Evolutionary conservation across 176 grass and related monocot genomes (phyloP), one percentile per base, ranked within the genome.

Genomic region (Ensete glaucum): DNA sequence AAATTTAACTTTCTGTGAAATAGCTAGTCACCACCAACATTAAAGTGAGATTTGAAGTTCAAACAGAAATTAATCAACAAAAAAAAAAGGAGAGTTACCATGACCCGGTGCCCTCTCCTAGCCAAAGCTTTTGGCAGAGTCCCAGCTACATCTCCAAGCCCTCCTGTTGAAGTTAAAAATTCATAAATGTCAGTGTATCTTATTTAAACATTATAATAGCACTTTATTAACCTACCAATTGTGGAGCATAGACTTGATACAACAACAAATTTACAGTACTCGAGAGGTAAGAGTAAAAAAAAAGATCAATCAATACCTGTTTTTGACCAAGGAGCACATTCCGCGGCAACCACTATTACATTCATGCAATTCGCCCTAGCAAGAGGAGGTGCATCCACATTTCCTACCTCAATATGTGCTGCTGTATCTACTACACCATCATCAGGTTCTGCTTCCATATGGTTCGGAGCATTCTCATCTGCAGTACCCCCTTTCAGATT

Each of bases 71-170:
- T 34, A 34, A 34, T 34, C 29, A 0, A 43, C 4, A 43, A 43
- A 43, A 43, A 23, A 23, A 6, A 43, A 43, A 5, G 34, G 34
- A 51, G 9, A 64, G 53, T 23, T 89, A 92, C 93, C 90, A 97
- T 97, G 48, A 97, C 93, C 58, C 93, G 85, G 69, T 97, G 93
- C 16, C 93, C 90, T 83, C 93, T 88, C 70, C 90, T 92, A 4
- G 93, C 93, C 85, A 97, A 81, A 85, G 93, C 93, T 86, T 97
- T 97, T 17, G 87, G 93, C 79, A 97, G 78, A 85, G 93, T 83
- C 81, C 90, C 85, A 56, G 69, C 93, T 58, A 97, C 93, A 85
- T 97, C 93, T 83, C 89, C 93, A 73, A 97, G 95, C 27, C 95
- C 95, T 79, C 95, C 95, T 98, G 64, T 67, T 78, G 43, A 79